Evolutionary conservation across 164 flowering plant genomes (phyloP), one percentile per base, ranked within the genome.

Genomic region (Platanus orientalis): DNA sequence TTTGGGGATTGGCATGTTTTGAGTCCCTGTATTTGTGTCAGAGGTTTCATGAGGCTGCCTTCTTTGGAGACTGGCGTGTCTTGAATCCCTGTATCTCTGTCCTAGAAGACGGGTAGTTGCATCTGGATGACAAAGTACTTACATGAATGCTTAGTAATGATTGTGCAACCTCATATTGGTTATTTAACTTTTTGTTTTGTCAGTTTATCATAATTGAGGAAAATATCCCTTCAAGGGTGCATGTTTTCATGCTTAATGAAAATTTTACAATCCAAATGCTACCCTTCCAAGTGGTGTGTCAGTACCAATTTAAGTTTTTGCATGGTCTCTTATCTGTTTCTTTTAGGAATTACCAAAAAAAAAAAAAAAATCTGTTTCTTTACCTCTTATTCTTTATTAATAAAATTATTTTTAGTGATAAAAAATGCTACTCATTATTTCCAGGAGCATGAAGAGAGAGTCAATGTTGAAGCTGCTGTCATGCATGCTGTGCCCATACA

Each of bases 401-500:
- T n/a, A n/a, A n/a, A n/a, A n/a, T n/a, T n/a, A n/a, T n/a, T n/a
- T n/a, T n/a, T n/a, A n/a, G n/a, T n/a, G n/a, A n/a, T n/a, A n/a
- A n/a, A 13, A 40, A 28, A 12, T 42, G n/a, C 19, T 70, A 16
- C 49, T 58, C 26, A 60, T 54, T 7, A 16, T 50, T 4, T 47
- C 19, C 64, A 93, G 97, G 96, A 89, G 57, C 75, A 52, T 27
- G 72, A 71, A 69, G 96, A 89, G 64, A 86, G 83, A 77, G 64
- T 79, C 57, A 91, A 79, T 64, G 93, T 90, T 53, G 96, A 91
- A 66, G 82, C 76, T 71, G 78, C 84, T 58, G 74, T 73, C 0
- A 66, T 73, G 27, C 63, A 69, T 68, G 69, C 66, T 64, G 47
- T 67, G 49, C 75, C 77, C 32, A 49, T 77, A 24, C 61, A 68